Evolutionary conservation across 495 filamentous ascomycete genomes (phyloP), one percentile per base, ranked within the genome.

Genomic region (Achaetomiella virescens): DNA sequence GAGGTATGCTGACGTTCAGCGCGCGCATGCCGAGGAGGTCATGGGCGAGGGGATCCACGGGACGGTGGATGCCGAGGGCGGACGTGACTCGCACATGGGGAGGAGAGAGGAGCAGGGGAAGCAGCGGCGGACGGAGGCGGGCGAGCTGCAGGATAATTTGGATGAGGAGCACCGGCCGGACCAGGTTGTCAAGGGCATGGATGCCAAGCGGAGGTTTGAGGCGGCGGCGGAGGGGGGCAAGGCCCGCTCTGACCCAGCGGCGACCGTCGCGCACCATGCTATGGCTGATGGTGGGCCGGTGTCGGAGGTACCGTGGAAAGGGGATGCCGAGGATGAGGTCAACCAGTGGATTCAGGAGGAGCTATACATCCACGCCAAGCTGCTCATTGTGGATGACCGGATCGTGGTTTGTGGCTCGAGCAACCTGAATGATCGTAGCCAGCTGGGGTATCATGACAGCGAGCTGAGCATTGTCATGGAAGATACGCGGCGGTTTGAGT

Each of bases 381-480:
- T 93, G 31, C 78, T 89, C 55, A 95, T 95, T 58, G 88, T 84
- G 14, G 91, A 96, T 63, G 90, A 96, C 65, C 78, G 81, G 36
- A 78, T 87, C 36, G 84, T 84, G 22, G 86, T 96, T 53, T 95
- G 91, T 66, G 92, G 92, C 15, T 87, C 82, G 50, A 85, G 87
- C 38, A 97, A 98, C 68, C 82, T 98, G 68, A 97, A 98, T 62
- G 92, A 97, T 64, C 82, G 93, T 64, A 95, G 88, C 15, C 92
- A 96, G 75, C 74, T 92, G 18, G 93, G 92, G 15, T 80, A 83
- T 64, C 90, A 95, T 65, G 93, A 98, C 66, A 90, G 85, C 54
- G 93, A 98, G 70, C 76, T 98, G n/a, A 83, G 86, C 40, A 89
- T 96, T 46, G 88, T 97, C 17, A 88, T 96, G 78, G 86, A 95